These are phyloP conservation scores for Suhomyces atakaporum DNA, from an alignment of 1,139 yeast species.

Conservation along the genomic window DNA sequence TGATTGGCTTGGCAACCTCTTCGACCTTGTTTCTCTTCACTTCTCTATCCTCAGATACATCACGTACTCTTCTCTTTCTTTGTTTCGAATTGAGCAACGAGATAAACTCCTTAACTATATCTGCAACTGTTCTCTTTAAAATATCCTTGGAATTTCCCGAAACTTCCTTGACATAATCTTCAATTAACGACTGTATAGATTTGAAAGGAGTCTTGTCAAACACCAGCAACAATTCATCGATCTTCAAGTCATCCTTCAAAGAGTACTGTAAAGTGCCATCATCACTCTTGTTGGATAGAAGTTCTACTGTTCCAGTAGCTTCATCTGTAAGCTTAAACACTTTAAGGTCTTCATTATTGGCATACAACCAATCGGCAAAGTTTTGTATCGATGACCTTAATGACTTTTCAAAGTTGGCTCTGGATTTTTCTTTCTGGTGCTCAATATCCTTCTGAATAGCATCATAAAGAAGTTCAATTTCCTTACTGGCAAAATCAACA, in stretches of 20 bases:
- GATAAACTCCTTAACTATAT: conserved; percentile 9
- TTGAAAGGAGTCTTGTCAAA: conserved; percentile 8
- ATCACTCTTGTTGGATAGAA: conserved; percentile 1
- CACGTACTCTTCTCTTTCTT: conserved; percentile 13
- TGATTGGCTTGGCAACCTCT: conserved; percentile 4
- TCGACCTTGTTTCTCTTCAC: conserved; percentile 5
- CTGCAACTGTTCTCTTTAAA: neutral
- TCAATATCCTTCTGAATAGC: conserved; percentile 28
- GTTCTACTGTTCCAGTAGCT: neutral
- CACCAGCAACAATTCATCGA: conserved; percentile 1
- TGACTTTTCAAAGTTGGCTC: conserved; percentile 14
- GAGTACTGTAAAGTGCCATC: conserved; percentile 4
- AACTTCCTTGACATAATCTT: conserved; percentile 2
- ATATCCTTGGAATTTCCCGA: neutral
- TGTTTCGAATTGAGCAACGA: conserved; percentile 8
- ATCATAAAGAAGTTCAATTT: conserved; percentile 29
- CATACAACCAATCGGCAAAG: conserved; percentile 23
- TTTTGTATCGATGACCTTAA: conserved; percentile 14
- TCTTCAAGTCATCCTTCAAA: neutral
- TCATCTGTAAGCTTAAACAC: conserved; percentile 6
- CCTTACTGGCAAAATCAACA: conserved; percentile 24
- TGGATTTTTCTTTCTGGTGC: conserved; percentile 17
- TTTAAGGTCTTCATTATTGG: conserved; percentile 16
- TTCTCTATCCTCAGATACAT: conserved; percentile 7
- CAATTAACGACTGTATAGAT: conserved; percentile 5